Evolutionary conservation across 2,329 filamentous ascomycete genomes (phyloP).

Genomic region (Colletotrichum karsti): DNA sequence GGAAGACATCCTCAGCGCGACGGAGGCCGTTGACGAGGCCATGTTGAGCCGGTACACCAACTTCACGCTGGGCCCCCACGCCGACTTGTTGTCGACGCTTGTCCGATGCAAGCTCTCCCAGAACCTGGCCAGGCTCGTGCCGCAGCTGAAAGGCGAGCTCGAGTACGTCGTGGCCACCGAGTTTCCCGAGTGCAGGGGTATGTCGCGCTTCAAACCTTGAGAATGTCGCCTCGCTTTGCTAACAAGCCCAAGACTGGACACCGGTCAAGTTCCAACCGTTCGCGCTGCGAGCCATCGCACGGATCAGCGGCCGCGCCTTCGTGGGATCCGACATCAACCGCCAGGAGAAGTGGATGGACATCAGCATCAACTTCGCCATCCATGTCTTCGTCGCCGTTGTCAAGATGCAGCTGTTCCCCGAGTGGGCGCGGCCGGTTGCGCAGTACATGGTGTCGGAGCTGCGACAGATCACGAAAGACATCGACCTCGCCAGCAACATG

Average conservation of each 20-base stretch:
- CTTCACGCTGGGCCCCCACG: slow-evolving; percentile 55
- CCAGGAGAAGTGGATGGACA: slow-evolving; percentile 62
- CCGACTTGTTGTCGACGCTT: slow-evolving; percentile 52
- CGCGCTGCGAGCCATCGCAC: slow-evolving; percentile 59
- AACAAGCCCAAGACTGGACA: slow-evolving; percentile 58
- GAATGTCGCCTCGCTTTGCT: background rate
- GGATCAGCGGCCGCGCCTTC: slow-evolving; percentile 62
- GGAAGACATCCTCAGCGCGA: slow-evolving; percentile 57
- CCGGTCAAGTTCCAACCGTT: slow-evolving; percentile 61
- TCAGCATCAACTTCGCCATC: slow-evolving; percentile 58
- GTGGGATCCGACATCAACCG: slow-evolving; percentile 60
- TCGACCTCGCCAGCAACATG: slow-evolving; percentile 51
- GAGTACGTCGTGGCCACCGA: slow-evolving; percentile 54
- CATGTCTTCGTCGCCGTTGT: slow-evolving; percentile 57
- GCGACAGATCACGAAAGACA: slow-evolving; percentile 51
- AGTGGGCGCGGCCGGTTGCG: slow-evolving; percentile 55
- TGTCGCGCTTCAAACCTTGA: background rate
- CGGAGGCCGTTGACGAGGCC: slow-evolving; percentile 58
- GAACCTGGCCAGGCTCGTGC: slow-evolving; percentile 54
- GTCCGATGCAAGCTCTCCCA: slow-evolving; percentile 57
- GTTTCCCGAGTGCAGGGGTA: slow-evolving; percentile 56
- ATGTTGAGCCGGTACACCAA: slow-evolving; percentile 61
- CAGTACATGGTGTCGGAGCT: slow-evolving; percentile 57
- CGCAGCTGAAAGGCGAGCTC: slow-evolving; percentile 55
- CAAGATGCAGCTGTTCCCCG: slow-evolving; percentile 60